Conservation (phyloP, 164 flowering plant species). For the Dillenia turbinata region DNA sequence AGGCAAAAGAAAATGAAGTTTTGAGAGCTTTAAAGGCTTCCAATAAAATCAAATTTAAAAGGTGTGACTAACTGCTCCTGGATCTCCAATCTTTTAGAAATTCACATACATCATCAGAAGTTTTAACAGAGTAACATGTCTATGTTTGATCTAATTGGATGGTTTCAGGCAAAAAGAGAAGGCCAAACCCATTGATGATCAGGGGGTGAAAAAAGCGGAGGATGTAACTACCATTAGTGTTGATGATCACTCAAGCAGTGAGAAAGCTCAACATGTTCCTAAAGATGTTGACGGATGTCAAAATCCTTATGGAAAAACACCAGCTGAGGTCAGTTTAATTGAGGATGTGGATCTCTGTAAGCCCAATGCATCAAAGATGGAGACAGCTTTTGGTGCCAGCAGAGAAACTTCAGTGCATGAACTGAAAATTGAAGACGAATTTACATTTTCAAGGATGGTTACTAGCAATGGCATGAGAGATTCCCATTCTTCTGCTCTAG, state of each 20-base stretch:
- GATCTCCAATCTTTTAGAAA: conserved; percentile 7
- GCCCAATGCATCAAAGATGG: conserved; percentile 7
- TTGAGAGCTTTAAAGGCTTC: conserved; percentile 56
- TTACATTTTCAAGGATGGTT: conserved; percentile 8
- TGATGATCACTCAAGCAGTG: conserved; percentile 16
- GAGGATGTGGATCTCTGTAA: conserved; percentile 8
- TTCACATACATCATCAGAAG: conserved; percentile 8
- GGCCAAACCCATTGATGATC: conserved; percentile 9
- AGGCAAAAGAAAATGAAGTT: conserved; percentile 66
- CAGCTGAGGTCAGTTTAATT: not conserved
- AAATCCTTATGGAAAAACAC: conserved; percentile 13
- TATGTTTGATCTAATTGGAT: conserved; percentile 8
- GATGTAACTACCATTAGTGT: conserved; percentile 3
- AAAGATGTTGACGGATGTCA: conserved; percentile 1
- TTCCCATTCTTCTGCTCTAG: conserved; percentile 14
- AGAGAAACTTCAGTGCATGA: conserved; percentile 9
- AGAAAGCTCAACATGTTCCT: conserved; percentile 14
- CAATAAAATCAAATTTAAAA: conserved; percentile 17
- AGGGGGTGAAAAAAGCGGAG: conserved; percentile 4
- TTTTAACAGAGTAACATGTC: conserved; percentile 15
- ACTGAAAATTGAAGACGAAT: conserved; percentile 5
- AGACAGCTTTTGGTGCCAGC: conserved; percentile 9
- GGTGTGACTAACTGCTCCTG: conserved; percentile 4
- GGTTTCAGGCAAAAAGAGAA: conserved; percentile 8
- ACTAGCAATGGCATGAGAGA: conserved; percentile 7